Conservation (phyloP, 345 rosid species). For the Orychophragmus violaceus region DNA sequence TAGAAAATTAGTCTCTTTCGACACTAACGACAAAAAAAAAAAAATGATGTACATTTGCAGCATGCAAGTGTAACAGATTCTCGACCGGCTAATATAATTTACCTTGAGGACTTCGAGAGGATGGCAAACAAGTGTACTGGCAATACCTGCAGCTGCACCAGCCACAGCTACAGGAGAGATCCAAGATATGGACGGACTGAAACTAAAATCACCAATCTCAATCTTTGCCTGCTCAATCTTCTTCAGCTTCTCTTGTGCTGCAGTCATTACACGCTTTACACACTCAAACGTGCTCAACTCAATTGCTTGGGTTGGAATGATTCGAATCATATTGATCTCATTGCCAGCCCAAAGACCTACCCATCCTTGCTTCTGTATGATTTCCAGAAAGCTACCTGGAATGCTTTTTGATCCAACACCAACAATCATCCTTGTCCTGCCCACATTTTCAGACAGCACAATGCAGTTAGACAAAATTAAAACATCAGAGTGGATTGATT, state of each 20-base stretch:
- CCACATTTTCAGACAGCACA: slow-evolving; percentile 6
- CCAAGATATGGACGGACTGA: slow-evolving; percentile 69
- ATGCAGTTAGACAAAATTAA: not conserved
- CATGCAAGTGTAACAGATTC: no score
- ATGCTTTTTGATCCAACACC: slow-evolving; percentile 92
- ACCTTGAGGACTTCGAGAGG: slow-evolving; percentile 98
- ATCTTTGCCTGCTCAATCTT: slow-evolving; percentile 43
- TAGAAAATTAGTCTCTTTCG: slow-evolving; percentile 4
- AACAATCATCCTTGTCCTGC: slow-evolving; percentile 96
- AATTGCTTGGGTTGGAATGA: slow-evolving; percentile 93
- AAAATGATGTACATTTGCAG: no score
- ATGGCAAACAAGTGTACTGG: slow-evolving; percentile 87
- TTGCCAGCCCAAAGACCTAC: slow-evolving; percentile 99
- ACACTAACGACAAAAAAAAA: no score
- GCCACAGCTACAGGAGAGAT: slow-evolving; percentile 89
- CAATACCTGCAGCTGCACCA: slow-evolving; percentile 96
- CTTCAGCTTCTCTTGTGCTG: slow-evolving; percentile 65
- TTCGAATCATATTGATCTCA: slow-evolving; percentile 84
- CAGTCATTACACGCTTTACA: slow-evolving; percentile 75
- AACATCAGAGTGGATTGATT: not conserved
- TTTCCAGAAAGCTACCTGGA: slow-evolving; percentile 81
- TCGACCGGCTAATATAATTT: no score
- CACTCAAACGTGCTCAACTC: slow-evolving; percentile 92
- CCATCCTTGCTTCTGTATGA: slow-evolving; percentile 93
- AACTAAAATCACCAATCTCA: slow-evolving; percentile 55